These are phyloP conservation scores for Corniculantispora saksenae DNA, from an alignment of 2,329 filamentous ascomycete genomes.

Conservation along the genomic window DNA sequence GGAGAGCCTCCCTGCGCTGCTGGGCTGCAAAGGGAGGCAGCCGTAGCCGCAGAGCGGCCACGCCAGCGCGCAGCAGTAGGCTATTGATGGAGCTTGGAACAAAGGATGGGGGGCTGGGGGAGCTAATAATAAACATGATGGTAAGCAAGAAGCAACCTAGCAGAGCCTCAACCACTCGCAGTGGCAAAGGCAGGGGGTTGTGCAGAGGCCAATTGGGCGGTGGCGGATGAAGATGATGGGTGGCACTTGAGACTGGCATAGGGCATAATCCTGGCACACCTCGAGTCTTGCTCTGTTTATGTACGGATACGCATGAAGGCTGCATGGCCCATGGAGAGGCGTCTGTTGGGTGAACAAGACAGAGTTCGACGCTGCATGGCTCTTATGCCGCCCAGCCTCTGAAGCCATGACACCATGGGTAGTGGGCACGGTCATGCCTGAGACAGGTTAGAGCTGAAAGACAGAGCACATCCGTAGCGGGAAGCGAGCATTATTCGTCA, in stretches of 20 bases:
- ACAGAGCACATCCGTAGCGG: not conserved
- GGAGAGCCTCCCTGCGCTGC: not conserved
- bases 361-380: not conserved
- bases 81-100: not conserved
- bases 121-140: slow-evolving; percentile 4
- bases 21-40: not conserved
- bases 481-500: not conserved
- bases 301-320: not conserved
- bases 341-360: not conserved
- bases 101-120: not conserved
- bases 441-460: not conserved
- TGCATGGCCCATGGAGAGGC: not conserved
- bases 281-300: no score
- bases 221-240: not conserved
- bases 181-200: not conserved
- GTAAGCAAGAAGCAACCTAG: not conserved
- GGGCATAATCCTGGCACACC: not conserved
- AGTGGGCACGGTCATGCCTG: not conserved
- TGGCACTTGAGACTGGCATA: not conserved
- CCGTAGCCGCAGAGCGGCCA: not conserved
- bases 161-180: slow-evolving; percentile 2
- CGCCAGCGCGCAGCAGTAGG: not conserved
- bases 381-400: not conserved
- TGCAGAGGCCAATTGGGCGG: not conserved
- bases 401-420: not conserved